phyloP scores from a whole-genome alignment of 2,329 filamentous ascomycete species.

The Colletotrichum zoysiae region DNA sequence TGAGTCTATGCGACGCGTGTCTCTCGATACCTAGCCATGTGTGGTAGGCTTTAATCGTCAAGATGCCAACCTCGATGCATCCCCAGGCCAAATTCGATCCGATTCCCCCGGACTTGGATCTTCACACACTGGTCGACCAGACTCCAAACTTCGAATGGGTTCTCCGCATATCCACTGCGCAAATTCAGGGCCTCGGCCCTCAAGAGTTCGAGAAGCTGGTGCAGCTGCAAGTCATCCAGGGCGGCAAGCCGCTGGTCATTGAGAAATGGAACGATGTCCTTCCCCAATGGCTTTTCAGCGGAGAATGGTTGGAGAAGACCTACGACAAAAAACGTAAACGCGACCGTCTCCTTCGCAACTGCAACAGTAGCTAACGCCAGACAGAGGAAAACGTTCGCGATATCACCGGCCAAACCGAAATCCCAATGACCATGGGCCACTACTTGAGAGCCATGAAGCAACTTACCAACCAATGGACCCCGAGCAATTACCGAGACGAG shows the following conservation, averaged over 20 bases:
- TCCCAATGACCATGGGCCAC: conserved; percentile 89
- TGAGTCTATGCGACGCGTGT: conserved; percentile 1
- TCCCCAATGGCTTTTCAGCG: conserved; percentile 82
- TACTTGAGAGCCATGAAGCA: conserved; percentile 90
- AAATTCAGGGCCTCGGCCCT: conserved; percentile 81
- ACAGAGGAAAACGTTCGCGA: conserved; percentile 88
- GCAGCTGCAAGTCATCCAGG: conserved; percentile 82
- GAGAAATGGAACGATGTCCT: conserved; percentile 86
- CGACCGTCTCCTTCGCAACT: neutral
- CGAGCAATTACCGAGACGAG: conserved; percentile 81
- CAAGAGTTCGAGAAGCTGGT: conserved; percentile 89
- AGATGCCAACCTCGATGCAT: conserved; percentile 80
- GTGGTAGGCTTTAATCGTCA: conserved; percentile 45
- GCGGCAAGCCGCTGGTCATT: conserved; percentile 89
- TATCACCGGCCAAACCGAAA: conserved; percentile 76
- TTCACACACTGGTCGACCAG: conserved; percentile 79
- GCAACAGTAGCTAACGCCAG: conserved; percentile 43
- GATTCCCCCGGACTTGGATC: conserved; percentile 86
- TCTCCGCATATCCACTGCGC: conserved; percentile 80
- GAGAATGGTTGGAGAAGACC: conserved; percentile 82
- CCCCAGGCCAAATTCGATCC: conserved; percentile 93
- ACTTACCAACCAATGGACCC: conserved; percentile 84
- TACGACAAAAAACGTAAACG: conserved; percentile 81
- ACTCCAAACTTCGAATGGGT: conserved; percentile 91
- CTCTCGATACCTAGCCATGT: neutral